phyloP scores from a whole-genome alignment of 1,284 basidiomycete genomes.

The Apiotrichum domesticum region DNA sequence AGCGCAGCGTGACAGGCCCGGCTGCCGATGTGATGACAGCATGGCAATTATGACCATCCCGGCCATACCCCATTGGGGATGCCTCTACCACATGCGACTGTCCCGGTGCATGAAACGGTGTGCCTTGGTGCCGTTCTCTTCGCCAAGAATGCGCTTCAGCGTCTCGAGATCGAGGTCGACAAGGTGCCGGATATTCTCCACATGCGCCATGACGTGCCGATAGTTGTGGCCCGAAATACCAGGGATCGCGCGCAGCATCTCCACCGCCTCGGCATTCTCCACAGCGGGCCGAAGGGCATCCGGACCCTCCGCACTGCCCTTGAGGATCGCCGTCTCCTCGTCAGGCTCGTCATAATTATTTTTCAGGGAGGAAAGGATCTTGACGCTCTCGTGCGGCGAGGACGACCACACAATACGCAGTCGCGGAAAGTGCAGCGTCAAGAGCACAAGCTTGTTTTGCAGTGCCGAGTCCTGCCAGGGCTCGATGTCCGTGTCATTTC shows the following conservation, averaged over 20 bases:
- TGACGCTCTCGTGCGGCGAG: conserved; percentile 83
- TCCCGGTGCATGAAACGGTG: conserved; percentile 76
- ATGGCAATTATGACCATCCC: no score
- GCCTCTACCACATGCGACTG: conserved; percentile 2
- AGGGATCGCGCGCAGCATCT: conserved; percentile 49
- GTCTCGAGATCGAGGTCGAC: conserved; percentile 60
- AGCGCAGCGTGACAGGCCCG: no score
- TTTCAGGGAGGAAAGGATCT: conserved; percentile 92
- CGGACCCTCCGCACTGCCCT: conserved; percentile 55
- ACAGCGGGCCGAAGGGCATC: conserved; percentile 23
- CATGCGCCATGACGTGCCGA: conserved; percentile 74
- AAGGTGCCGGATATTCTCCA: conserved; percentile 68
- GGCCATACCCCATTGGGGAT: no score
- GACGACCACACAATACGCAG: conserved; percentile 95
- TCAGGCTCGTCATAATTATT: conserved; percentile 77
- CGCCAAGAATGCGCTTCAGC: conserved; percentile 71
- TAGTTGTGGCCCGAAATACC: conserved; percentile 80
- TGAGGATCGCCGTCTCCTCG: conserved; percentile 61
- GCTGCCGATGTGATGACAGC: no score
- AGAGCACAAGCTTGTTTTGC: conserved; percentile 84
- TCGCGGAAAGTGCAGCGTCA: conserved; percentile 83
- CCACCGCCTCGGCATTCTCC: conserved; percentile 41
- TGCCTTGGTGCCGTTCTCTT: conserved; percentile 71
- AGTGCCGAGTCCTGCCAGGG: conserved; percentile 50
- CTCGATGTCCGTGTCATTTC: conserved; percentile 48